These are phyloP conservation scores for Sporothrix variecibatus DNA, from an alignment of 2,329 filamentous ascomycete genomes.

Conservation along the genomic window DNA sequence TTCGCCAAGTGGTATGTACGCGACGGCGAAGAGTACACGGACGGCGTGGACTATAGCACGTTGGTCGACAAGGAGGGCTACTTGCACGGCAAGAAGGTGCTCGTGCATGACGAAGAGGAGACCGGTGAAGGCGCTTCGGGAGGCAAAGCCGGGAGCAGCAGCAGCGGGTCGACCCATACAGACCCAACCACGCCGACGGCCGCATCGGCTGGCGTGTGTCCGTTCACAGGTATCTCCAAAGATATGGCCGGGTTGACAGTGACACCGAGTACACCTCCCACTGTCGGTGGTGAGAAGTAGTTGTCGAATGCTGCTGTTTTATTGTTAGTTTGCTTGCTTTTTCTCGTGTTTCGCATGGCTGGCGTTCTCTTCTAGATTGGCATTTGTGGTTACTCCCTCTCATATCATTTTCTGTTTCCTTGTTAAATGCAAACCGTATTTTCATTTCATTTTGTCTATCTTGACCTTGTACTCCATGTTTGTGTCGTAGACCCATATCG, in stretches of 20 bases:
- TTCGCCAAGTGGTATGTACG: constrained; percentile 81
- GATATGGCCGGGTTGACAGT: constrained; percentile 31
- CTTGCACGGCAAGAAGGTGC: constrained; percentile 62
- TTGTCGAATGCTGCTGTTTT: background rate
- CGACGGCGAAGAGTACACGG: constrained; percentile 63
- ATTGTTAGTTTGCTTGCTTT: background rate
- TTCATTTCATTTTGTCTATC: background rate
- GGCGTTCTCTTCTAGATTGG: constrained; percentile 10
- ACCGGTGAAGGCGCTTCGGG: background rate
- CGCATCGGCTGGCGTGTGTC: constrained; percentile 33
- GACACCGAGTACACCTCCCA: background rate
- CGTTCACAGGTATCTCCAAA: constrained; percentile 34
- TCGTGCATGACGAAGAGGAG: constrained; percentile 38
- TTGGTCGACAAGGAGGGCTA: constrained; percentile 61
- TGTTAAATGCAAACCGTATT: background rate
- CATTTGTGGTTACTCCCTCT: background rate
- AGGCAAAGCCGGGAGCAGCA: background rate
- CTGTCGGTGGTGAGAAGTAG: background rate
- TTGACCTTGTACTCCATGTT: background rate
- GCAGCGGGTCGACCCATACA: background rate
- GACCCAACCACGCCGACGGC: background rate
- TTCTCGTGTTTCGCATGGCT: background rate
- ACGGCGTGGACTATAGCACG: constrained; percentile 49
- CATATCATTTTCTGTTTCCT: background rate
- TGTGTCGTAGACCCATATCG: no score